A percentile compares a stretch with the other conserved stretches of the same genome.
These are phyloP conservation scores for Boletus fagicola DNA, from an alignment of 768 basidiomycete genomes.

Conservation along the genomic window DNA sequence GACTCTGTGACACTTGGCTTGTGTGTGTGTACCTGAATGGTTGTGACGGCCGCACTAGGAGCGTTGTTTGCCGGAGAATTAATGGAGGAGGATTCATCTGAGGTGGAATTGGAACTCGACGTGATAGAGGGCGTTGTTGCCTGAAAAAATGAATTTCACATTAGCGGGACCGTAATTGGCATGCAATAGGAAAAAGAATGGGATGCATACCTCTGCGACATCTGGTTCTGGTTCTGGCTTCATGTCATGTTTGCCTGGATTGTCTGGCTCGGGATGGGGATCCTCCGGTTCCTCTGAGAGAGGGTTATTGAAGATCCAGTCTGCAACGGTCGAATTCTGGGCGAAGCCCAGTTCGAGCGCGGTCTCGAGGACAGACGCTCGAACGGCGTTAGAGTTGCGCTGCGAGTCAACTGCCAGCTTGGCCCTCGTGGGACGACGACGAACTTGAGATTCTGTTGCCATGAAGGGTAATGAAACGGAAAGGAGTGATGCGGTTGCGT, in stretches of 20 bases:
- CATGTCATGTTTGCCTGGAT: background rate
- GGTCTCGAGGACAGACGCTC: slow-evolving; percentile 73
- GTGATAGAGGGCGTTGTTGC: slow-evolving; percentile 36
- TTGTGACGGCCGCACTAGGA: slow-evolving; percentile 14
- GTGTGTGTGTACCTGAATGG: slow-evolving; percentile 24
- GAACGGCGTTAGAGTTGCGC: slow-evolving; percentile 57
- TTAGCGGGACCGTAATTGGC: slow-evolving; percentile 3
- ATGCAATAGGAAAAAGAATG: background rate
- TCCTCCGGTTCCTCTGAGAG: slow-evolving; percentile 57
- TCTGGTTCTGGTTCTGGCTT: slow-evolving; percentile 17
- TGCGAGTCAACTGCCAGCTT: slow-evolving; percentile 11
- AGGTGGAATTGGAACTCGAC: slow-evolving; percentile 40
- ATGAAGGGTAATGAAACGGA: slow-evolving; percentile 17
- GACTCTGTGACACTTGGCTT: slow-evolving; percentile 31
- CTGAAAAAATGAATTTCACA: slow-evolving; percentile 18
- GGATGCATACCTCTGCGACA: slow-evolving; percentile 31
- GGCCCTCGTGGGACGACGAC: slow-evolving; percentile 29
- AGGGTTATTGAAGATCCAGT: slow-evolving; percentile 72
- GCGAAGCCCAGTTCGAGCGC: slow-evolving; percentile 68
- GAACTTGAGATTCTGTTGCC: slow-evolving; percentile 23
- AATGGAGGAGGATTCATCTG: slow-evolving; percentile 41
- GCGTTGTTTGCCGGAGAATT: slow-evolving; percentile 23
- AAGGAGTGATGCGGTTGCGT: slow-evolving; percentile 16
- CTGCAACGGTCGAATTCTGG: slow-evolving; percentile 54
- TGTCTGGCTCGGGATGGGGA: slow-evolving; percentile 14